Conservation (phyloP, 768 basidiomycete species). For the Lactarius psammicola region DNA sequence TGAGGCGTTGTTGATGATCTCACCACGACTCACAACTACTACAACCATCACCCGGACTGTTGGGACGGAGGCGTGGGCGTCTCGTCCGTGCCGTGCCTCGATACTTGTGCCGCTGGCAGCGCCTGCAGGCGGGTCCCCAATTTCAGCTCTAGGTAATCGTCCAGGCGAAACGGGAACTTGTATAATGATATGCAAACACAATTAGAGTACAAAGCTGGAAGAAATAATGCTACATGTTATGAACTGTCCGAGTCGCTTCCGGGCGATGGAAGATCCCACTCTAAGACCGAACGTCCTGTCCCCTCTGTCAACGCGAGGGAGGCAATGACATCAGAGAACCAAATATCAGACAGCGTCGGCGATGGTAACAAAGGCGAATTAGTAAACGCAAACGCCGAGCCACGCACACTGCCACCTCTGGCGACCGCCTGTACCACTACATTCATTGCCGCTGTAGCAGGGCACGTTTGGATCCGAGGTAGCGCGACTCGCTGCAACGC, state of each 20-base stretch:
- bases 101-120: neutral
- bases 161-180: neutral
- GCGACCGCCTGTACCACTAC: neutral
- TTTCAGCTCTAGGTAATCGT: neutral
- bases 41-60: neutral
- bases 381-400: neutral
- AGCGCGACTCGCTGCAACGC: neutral
- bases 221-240: conserved; percentile 9
- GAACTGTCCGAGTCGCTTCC: conserved; percentile 15
- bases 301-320: conserved; percentile 18
- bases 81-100: neutral
- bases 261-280: conserved; percentile 25
- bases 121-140: neutral
- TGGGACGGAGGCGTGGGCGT: neutral
- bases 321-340: conserved; percentile 16
- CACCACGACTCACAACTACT: neutral
- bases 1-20: neutral
- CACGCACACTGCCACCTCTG: neutral
- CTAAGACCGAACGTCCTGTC: conserved; percentile 11
- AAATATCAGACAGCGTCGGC: conserved; percentile 26
- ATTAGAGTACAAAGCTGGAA: conserved; percentile 9
- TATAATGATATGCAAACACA: conserved; percentile 25
- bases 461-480: conserved; percentile 16
- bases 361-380: conserved; percentile 21
- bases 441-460: neutral